Evolutionary conservation across 2,329 filamentous ascomycete species (phyloP), one percentile per base, ranked within the genome.

Genomic region (Huntiella decipiens): DNA sequence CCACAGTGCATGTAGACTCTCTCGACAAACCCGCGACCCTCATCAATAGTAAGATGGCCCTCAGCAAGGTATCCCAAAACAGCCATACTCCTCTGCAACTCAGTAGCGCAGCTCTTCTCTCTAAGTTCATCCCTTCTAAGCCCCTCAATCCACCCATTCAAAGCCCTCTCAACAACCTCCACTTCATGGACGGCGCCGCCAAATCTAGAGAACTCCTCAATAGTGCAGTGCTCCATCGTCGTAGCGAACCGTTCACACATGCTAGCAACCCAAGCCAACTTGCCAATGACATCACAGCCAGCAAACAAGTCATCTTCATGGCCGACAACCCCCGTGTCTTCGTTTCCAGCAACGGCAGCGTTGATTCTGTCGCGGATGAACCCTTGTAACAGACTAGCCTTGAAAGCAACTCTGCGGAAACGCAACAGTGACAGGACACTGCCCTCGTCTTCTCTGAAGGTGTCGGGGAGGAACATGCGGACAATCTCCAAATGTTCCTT

Each of bases 371-470:
- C 86, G 53, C 80, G 82, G 56, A 94, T 72, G 53, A 91, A 85
- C 33, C 70, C 73, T 52, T 79, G 77, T 49, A 93, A 69, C 42
- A 95, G 66, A 43, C 74, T 76, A 1, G 87, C 81, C 65, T 96
- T 98, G 68, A 92, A 94, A 1, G 75, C 76, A 41, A 96, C 72
- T 38, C 88, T 73, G 58, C 83, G 87, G 67, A 95, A 93, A 6
- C 86, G 74, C 46, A 98, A 70, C 44, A 95, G 70, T 4, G 88
- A 84, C 31, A 91, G 70, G n/a, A 96, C 77, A 1, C 88, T 91
- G 56, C 92, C 83, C 50, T 77, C 73, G 52, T 94, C 86, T 13
- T 74, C 65, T 53, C 81, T 77, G 58, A 84, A 94, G 15, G 74
- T 79, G 51, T 93, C 86, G 0, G 87, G 86, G 38, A 95, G 65